Evolutionary conservation across 2,329 filamentous ascomycete genomes (phyloP).

Genomic region (Colletotrichum neosansevieriae): DNA sequence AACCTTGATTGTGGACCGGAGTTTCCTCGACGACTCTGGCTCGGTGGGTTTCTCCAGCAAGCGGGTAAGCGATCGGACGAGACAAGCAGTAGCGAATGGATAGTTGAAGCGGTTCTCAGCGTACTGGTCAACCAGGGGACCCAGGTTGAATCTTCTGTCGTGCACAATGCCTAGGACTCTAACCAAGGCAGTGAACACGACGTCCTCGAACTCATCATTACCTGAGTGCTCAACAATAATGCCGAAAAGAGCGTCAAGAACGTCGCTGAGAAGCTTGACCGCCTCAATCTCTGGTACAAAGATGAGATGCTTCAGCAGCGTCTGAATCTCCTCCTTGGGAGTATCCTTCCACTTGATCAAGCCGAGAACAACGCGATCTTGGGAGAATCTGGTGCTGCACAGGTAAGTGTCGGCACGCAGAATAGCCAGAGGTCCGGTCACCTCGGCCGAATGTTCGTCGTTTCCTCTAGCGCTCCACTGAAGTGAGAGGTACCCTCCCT

Average conservation of each 20-base stretch:
- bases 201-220: constrained; percentile 90
- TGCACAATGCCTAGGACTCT: constrained; percentile 93
- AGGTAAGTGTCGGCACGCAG: constrained; percentile 85
- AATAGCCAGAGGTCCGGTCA: constrained; percentile 84
- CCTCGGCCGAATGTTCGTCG: constrained; percentile 77
- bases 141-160: constrained; percentile 91
- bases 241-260: constrained; percentile 91
- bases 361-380: constrained; percentile 87
- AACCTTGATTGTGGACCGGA: constrained; percentile 95
- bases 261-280: constrained; percentile 90
- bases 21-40: constrained; percentile 82
- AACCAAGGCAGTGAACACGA: constrained; percentile 91
- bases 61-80: constrained; percentile 87
- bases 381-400: constrained; percentile 94
- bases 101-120: constrained; percentile 91
- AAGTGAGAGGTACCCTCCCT: constrained; percentile 86
- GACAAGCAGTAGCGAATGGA: constrained; percentile 88
- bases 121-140: constrained; percentile 91
- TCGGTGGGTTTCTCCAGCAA: constrained; percentile 87
- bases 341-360: constrained; percentile 89
- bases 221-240: constrained; percentile 92
- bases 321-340: constrained; percentile 76
- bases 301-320: constrained; percentile 83
- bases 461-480: constrained; percentile 81
- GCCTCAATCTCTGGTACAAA: constrained; percentile 98